Base-by-base conservation (phyloP, 2,329 filamentous ascomycete genomes). In the Pochonia chlamydosporia region DNA sequence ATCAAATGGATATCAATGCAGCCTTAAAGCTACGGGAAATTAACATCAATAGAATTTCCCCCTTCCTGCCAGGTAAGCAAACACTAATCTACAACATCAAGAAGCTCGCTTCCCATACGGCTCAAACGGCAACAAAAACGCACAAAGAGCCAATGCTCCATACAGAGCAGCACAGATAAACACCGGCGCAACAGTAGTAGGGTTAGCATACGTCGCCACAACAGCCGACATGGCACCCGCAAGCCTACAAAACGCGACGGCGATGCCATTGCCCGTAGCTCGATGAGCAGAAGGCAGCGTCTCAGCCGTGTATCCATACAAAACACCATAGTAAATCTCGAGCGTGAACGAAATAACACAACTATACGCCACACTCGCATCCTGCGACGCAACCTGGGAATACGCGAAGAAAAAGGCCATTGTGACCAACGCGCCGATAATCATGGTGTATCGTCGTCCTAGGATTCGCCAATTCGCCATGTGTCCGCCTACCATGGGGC, bases 221-320 rank as follows among this genome's bases (percentile, higher is more conserved):
- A 85, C 74, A 1, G 82, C 81, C 30, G 74, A 79, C 49, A 86
- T 54, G 31, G 85, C 84, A 2, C 82, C 83, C 80, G 85, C 85
- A 49, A 86, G 58, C 3, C 83, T 71, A 56, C 86, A 86, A 49
- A 77, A 77, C 0, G 75, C 78, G 50, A 81, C 79, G 0, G 55
- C 47, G 20, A 59, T 55, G 0, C 57, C 55, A 4, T 54, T 59
- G 2, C 79, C 80, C 0, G 79, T 82, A 0, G 77, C 78, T 16
- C 79, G 68, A 54, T 82, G 78, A 4, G 75, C 76, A 24, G 71
- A 73, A 0, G 75, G 74, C 8, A 79, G 63, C 1, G 65, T 59
- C 53, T 79, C 75, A 0, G 75, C 74, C 0, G 75, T 79, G 54
- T 66, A 70, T 2, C 65, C 67, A 42, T 66, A 70, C 51, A 84